Evolutionary conservation across 2,329 filamentous ascomycete genomes (phyloP), one percentile per base, ranked within the genome.

Genomic region (Atkinsonella texensis): DNA sequence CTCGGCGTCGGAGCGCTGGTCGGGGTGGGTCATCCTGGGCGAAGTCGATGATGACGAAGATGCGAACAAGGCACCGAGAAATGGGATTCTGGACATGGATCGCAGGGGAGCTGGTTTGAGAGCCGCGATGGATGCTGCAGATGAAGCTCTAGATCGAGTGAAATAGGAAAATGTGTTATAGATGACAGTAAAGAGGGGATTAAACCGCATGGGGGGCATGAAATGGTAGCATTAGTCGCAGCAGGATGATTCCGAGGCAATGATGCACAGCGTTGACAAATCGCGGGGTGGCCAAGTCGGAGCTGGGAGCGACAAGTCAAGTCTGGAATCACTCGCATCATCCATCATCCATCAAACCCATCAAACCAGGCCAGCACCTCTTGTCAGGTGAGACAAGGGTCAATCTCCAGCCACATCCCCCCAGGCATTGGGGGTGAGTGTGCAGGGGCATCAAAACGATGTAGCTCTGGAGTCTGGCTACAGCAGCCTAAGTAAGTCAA

Each of bases 51-150:
- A 72, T 42, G 77, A 83, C 51, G 82, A 78, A 53, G 48, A 45
- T 42, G 77, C 76, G 62, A 95, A 95, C 2, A 95, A 71, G 52
- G 84, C 81, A 59, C 86, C 76, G 39, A 95, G 62, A 59, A 95
- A 87, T 1, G 89, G 85, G 61, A 95, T 84, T 1, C 77, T 78
- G 50, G 87, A 83, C 80, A 91, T 89, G 60, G 85, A 84, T 53
- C 63, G 67, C 49, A 65, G 59, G 54, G 56, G 65, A 50, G 57
- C 55, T 49, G 56, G 62, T 54, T 57, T 64, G 28, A 59, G 56
- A 40, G 57, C 48, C 41, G 62, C 53, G 52, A 57, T 55, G 55
- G 53, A 56, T 43, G 51, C 40, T 46, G 51, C 28, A 18, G 42
- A 35, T 18, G 54, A 32, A 55, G 64, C 52, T 63, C 59, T 54